Evolutionary conservation across 805 yeast species (phyloP).

Genomic region (Ogataea wickerhamii): DNA sequence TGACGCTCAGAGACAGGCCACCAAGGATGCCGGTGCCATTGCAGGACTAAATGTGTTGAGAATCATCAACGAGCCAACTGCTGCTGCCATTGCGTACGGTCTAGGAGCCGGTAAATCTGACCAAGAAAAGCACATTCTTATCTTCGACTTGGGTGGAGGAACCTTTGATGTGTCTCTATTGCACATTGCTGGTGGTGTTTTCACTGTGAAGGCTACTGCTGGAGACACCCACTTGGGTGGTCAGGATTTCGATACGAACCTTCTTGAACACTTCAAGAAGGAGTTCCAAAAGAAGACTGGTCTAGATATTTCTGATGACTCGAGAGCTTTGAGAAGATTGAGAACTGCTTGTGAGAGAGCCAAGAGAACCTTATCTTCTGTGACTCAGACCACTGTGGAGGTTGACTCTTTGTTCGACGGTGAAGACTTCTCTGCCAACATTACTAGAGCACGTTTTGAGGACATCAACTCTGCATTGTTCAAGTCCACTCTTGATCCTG

Average conservation of each 20-base stretch:
- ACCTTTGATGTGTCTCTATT: constrained; percentile 95
- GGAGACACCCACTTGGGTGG: constrained; percentile 99
- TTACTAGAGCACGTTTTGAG: constrained; percentile 98
- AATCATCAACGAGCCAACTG: constrained; percentile 82
- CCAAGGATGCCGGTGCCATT: constrained; percentile 80
- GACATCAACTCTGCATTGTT: constrained; percentile 89
- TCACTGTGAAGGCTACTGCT: constrained; percentile 96
- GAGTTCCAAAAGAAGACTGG: constrained; percentile 93
- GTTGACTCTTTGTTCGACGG: constrained; percentile 94
- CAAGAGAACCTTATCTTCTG: constrained; percentile 95
- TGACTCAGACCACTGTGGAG: constrained; percentile 93
- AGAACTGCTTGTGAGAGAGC: constrained; percentile 99
- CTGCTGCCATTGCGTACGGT: constrained; percentile 99
- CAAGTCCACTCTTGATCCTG: constrained; percentile 92
- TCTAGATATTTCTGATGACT: constrained; percentile 82
- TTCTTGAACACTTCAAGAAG: constrained; percentile 86
- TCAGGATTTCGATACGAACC: constrained; percentile 97
- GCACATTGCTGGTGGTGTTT: constrained; percentile 92
- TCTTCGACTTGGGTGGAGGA: constrained; percentile 98
- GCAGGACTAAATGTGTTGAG: constrained; percentile 75
- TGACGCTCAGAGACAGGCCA: constrained; percentile 79
- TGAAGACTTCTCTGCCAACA: constrained; percentile 89
- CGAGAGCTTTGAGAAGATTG: constrained; percentile 96
- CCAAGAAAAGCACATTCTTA: constrained; percentile 82
- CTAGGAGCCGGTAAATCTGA: constrained; percentile 83